Conservation (phyloP, 306 rosid species). For the Begonia masoniana region DNA sequence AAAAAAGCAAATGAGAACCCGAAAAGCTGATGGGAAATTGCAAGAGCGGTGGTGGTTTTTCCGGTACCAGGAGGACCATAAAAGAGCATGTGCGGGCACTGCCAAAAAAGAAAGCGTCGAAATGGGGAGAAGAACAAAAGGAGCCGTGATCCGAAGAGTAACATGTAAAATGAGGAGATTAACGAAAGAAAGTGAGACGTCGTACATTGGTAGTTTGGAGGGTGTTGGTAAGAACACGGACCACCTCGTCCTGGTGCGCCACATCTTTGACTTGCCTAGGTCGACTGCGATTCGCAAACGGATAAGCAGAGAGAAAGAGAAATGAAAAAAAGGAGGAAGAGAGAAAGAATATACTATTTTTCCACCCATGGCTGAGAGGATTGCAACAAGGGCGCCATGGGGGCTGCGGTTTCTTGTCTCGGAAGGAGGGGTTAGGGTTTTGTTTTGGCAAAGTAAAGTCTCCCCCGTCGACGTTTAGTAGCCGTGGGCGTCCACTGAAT, state of each 20-base stretch:
- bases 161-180: not conserved
- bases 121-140: not conserved
- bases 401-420: not conserved
- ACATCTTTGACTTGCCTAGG: slow-evolving; percentile 90
- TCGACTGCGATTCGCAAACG: slow-evolving; percentile 31
- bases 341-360: slow-evolving; percentile 46
- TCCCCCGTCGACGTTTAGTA: too few species aligned
- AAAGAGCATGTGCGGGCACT: slow-evolving; percentile 96
- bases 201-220: slow-evolving; percentile 71
- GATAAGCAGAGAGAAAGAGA: too few species aligned
- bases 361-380: slow-evolving; percentile 94
- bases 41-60: slow-evolving; percentile 90
- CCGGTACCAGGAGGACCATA: slow-evolving; percentile 96
- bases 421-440: too few species aligned
- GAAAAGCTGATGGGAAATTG: slow-evolving; percentile 74
- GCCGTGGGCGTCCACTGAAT: too few species aligned
- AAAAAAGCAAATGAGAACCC: slow-evolving; percentile 29
- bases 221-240: slow-evolving; percentile 84
- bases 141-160: not conserved
- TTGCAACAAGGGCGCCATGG: slow-evolving; percentile 67
- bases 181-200: slow-evolving; percentile 6
- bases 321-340: not conserved
- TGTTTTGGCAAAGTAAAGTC: too few species aligned
- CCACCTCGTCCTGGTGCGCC: slow-evolving; percentile 91
- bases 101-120: slow-evolving; percentile 1